These are phyloP conservation scores for Thielaviopsis cerberus DNA, from an alignment of 2,329 filamentous ascomycete genomes.

Conservation along the genomic window DNA sequence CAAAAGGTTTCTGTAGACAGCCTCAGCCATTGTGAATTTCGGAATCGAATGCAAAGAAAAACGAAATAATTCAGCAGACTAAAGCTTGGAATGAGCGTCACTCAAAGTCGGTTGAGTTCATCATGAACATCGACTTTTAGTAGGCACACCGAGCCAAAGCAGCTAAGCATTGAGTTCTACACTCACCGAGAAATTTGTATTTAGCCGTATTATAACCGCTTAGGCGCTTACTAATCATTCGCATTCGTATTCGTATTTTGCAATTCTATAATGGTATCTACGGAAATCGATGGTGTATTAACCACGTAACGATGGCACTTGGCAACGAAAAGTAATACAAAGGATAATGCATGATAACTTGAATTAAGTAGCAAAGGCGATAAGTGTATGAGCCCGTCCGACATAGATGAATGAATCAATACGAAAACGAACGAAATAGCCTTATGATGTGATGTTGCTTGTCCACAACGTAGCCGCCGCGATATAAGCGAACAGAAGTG, in stretches of 20 bases:
- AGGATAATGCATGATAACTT: not conserved
- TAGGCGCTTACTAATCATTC: not conserved
- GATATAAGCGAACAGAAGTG: not conserved
- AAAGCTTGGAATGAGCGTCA: not conserved
- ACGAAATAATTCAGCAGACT: too few relatives aligned
- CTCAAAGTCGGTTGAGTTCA: not conserved
- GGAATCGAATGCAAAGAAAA: not conserved
- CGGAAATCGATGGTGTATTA: too few relatives aligned
- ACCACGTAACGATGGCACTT: too few relatives aligned
- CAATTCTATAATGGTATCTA: not conserved
- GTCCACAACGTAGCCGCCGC: not conserved
- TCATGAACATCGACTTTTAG: not conserved
- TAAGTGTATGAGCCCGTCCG: not conserved
- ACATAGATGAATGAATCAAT: not conserved
- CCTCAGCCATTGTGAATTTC: constrained; percentile 38
- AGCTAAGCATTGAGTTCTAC: not conserved
- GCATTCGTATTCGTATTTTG: not conserved
- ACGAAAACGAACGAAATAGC: not conserved
- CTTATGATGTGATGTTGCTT: not conserved
- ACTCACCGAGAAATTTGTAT: not conserved
- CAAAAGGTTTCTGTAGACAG: constrained; percentile 64
- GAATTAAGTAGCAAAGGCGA: not conserved
- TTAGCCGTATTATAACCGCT: not conserved
- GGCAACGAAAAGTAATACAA: not conserved
- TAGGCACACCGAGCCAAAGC: not conserved